Conservation (phyloP, 83 land plant genomes). For the Picea abies region DNA sequence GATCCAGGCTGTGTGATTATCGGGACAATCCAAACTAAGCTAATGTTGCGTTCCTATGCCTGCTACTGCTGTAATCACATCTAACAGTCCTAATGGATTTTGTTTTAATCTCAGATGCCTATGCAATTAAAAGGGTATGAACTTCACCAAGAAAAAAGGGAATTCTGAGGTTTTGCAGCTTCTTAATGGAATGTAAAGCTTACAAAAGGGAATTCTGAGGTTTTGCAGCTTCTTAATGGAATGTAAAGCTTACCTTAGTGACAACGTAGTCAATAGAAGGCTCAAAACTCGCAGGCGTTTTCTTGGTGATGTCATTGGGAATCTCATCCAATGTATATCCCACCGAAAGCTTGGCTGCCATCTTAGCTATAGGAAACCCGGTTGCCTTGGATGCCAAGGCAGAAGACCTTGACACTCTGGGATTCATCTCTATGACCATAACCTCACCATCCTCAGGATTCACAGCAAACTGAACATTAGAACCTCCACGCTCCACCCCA, state of each 20-base stretch:
- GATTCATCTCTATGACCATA: conserved; percentile 99
- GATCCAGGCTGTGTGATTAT: too few relatives aligned
- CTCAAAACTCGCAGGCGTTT: conserved; percentile 99
- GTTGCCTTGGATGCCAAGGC: conserved; percentile 99
- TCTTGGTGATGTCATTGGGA: conserved; percentile 97
- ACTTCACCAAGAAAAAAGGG: neutral
- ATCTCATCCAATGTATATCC: conserved; percentile 97
- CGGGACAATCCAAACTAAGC: too few relatives aligned
- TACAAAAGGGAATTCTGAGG: neutral
- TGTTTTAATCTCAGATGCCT: too few relatives aligned
- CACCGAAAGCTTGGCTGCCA: conserved; percentile 99
- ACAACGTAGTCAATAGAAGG: conserved; percentile 99
- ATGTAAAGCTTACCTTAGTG: conserved; percentile 69
- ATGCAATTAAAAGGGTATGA: neutral
- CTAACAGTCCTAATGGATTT: too few relatives aligned
- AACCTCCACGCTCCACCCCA: conserved; percentile 99
- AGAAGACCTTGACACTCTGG: conserved; percentile 95
- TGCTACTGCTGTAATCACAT: too few relatives aligned
- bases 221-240: neutral
- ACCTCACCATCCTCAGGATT: conserved; percentile 99
- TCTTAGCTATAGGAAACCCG: conserved; percentile 98
- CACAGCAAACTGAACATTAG: conserved; percentile 99
- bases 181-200: neutral
- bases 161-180: neutral
- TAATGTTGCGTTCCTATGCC: too few relatives aligned